Base-by-base conservation (phyloP, 768 basidiomycete species). In the Tylopilus cervinicoccineus region DNA sequence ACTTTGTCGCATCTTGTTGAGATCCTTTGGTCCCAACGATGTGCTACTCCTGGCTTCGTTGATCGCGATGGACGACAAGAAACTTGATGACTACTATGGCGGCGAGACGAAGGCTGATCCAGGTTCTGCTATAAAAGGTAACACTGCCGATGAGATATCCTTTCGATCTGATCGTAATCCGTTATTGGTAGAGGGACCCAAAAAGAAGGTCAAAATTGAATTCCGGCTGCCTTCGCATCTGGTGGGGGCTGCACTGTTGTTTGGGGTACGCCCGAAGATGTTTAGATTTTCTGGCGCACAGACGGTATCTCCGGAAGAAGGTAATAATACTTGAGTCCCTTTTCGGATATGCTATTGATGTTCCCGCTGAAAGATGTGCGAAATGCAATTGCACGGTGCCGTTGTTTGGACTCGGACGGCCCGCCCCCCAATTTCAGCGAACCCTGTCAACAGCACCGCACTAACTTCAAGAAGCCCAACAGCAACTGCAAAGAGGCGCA, bases 1-100 rank as follows among this genome's bases (percentile, higher is more conserved):
- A 2, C 43, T 56, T 22, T 56, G 55, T 31, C 42, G 41, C 3
- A 39, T 34, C 14, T 31, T 57, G 11, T 56, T 56, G 27, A 53
- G 48, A 10, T 53, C 42, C 1, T 56, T 53, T 22, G 36, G 36
- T 23, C 55, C 39, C 6, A 34, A 45, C 38, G 55, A 56, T 6
- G 31, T 56, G 19, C 29, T 56, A 5, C 55, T 58, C 28, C 28
- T 56, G 11, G 43, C 55, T 5, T 53, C 50, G 5, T 42, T 56
- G 5, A 34, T 56, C 4, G 33, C 33, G 17, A 47, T 33, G 42
- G 31, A n/a, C 8, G 42, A 44, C 11, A 2, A 57, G 29, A 19
- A 14, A 2, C 26, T 56, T 3, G 4, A 32, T 19, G 6, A 6
- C 13, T 51, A 51, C 24, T 55, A 46, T 37, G n/a, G 29, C n/a